phyloP scores from a whole-genome alignment of 495 filamentous ascomycete species.

The Xylaria intraflava region DNA sequence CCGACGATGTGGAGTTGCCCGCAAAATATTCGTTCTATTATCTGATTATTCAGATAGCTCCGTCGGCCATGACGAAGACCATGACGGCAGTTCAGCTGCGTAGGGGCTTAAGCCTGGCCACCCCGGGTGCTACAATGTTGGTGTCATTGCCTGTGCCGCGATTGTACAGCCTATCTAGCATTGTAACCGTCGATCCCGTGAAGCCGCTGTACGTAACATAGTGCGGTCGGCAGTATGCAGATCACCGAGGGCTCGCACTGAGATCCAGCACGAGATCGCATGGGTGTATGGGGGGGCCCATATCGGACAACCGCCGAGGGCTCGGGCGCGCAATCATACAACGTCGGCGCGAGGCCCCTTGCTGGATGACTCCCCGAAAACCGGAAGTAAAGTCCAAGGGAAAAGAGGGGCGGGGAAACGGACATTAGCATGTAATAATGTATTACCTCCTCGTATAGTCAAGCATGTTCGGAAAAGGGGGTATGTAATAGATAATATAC shows the following conservation, averaged over 20 bases:
- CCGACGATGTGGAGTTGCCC: background rate
- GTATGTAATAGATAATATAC: too few relatives aligned
- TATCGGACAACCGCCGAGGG: background rate
- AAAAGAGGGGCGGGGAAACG: background rate
- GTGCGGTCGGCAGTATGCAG: background rate
- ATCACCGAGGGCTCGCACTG: background rate
- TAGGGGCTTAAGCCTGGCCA: background rate
- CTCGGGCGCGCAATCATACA: background rate
- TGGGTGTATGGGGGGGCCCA: background rate
- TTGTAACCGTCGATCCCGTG: background rate
- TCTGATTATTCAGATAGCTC: background rate
- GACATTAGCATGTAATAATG: background rate
- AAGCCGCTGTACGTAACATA: background rate
- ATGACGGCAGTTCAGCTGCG: background rate
- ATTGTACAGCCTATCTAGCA: too few relatives aligned
- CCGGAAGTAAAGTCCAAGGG: background rate
- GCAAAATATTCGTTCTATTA: background rate
- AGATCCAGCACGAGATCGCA: background rate
- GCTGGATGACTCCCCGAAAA: background rate
- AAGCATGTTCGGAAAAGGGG: background rate
- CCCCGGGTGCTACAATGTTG: background rate
- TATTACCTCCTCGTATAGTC: background rate
- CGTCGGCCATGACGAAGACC: background rate
- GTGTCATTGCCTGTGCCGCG: background rate
- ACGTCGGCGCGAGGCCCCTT: background rate